phyloP scores from a whole-genome alignment of 2,329 filamentous ascomycete genomes.

The Phyllosticta citriasiana region DNA sequence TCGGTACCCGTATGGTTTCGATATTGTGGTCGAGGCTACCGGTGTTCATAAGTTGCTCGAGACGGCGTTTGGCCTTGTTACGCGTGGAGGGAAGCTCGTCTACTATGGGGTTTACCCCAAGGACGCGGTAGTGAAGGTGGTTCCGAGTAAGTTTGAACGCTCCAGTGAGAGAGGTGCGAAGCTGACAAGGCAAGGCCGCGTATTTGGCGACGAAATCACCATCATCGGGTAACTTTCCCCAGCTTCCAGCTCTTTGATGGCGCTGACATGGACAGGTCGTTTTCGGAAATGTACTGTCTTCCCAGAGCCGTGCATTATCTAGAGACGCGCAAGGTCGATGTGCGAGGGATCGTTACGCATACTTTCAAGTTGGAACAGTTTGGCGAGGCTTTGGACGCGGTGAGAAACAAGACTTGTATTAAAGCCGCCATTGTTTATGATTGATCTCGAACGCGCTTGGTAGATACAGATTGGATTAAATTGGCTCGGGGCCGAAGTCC shows the following conservation, averaged over 20 bases:
- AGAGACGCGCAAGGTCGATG: conserved; percentile 50
- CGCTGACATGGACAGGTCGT: conserved; percentile 22
- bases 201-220: conserved; percentile 59
- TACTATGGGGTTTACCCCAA: conserved; percentile 62
- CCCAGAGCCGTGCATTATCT: conserved; percentile 29
- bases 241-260: not conserved
- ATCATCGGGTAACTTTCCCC: conserved; percentile 45
- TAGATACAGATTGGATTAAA: not conserved
- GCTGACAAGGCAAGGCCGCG: conserved; percentile 40
- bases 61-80: conserved; percentile 60
- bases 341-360: conserved; percentile 63
- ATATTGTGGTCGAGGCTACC: conserved; percentile 63
- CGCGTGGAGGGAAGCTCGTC: conserved; percentile 60
- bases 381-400: conserved; percentile 58
- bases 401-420: conserved; percentile 63
- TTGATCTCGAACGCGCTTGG: not conserved
- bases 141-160: conserved; percentile 34
- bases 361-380: conserved; percentile 64
- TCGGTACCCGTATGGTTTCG: conserved; percentile 62
- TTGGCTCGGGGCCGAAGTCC: not conserved
- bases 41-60: conserved; percentile 60
- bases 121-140: conserved; percentile 54
- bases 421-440: conserved; percentile 67
- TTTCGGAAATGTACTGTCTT: conserved; percentile 52
- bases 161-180: not conserved